phyloP scores from a whole-genome alignment of 768 basidiomycete species.

The Suillus luteus region DNA sequence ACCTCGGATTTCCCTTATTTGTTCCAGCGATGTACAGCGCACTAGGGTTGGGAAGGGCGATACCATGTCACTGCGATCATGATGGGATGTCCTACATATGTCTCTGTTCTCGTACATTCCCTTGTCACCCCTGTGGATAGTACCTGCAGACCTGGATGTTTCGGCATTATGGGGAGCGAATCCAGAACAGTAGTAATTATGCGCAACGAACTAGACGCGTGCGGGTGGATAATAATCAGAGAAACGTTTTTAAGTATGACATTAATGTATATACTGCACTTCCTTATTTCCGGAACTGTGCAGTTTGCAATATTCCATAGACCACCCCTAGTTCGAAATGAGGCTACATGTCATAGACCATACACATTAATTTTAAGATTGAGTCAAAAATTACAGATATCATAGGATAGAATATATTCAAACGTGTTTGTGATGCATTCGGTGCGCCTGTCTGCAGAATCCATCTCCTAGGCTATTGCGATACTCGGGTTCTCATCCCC shows the following conservation, averaged over 20 bases:
- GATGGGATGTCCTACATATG: conserved; percentile 57
- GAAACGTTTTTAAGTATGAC: too few species aligned
- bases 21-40: conserved; percentile 65
- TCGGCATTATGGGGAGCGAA: conserved; percentile 48
- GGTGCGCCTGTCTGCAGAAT: background rate
- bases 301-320: background rate
- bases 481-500: background rate
- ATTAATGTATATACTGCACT: too few species aligned
- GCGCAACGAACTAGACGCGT: conserved; percentile 21
- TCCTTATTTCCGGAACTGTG: too few species aligned
- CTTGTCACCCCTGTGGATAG: conserved; percentile 11
- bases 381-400: background rate
- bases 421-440: background rate
- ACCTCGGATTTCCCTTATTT: conserved; percentile 81
- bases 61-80: conserved; percentile 58
- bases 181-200: conserved; percentile 51
- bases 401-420: background rate
- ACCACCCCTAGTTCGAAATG: background rate
- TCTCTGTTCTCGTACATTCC: background rate
- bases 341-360: background rate
- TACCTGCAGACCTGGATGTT: conserved; percentile 42
- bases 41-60: conserved; percentile 72
- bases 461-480: background rate
- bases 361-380: background rate
- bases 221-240: background rate